Percentiles rank a stretch among this genome's conserved stretches.
Conservation (phyloP, 2,329 filamentous ascomycete genomes). For the Fusarium devonianum region DNA sequence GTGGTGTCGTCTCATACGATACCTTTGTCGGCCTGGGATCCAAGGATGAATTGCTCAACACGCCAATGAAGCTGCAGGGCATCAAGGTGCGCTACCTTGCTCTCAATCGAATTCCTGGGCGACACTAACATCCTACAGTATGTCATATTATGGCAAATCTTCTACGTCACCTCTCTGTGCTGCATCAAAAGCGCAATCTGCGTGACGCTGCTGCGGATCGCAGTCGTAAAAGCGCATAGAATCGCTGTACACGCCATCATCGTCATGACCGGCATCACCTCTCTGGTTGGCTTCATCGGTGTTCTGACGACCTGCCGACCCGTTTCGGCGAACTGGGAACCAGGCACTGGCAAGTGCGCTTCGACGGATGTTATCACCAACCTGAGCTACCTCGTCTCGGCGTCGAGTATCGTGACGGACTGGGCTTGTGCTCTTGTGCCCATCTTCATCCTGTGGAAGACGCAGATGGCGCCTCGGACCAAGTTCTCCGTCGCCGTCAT, state of each 20-base stretch:
- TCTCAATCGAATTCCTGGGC: too few relatives aligned
- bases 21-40: too few relatives aligned
- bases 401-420: constrained; percentile 9
- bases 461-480: constrained; percentile 18
- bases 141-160: constrained; percentile 11
- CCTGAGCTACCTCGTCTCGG: constrained; percentile 18
- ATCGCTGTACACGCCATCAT: neutral
- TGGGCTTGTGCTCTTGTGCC: constrained; percentile 26
- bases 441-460: constrained; percentile 26
- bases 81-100: too few relatives aligned
- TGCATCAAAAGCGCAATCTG: constrained; percentile 23
- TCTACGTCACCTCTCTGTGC: constrained; percentile 6
- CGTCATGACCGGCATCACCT: neutral
- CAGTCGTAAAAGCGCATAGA: neutral
- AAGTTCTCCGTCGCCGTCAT: constrained; percentile 26
- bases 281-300: constrained; percentile 6
- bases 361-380: neutral
- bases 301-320: constrained; percentile 15
- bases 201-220: constrained; percentile 9
- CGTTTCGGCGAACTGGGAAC: constrained; percentile 4
- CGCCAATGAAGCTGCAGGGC: too few relatives aligned
- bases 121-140: too few relatives aligned
- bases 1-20: too few relatives aligned
- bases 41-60: too few relatives aligned
- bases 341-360: constrained; percentile 2